A percentile compares a stretch with the other conserved stretches of the same genome.
Evolutionary conservation across 2,329 filamentous ascomycete species (phyloP).

Genomic region (Domatiomyces catenatus): DNA sequence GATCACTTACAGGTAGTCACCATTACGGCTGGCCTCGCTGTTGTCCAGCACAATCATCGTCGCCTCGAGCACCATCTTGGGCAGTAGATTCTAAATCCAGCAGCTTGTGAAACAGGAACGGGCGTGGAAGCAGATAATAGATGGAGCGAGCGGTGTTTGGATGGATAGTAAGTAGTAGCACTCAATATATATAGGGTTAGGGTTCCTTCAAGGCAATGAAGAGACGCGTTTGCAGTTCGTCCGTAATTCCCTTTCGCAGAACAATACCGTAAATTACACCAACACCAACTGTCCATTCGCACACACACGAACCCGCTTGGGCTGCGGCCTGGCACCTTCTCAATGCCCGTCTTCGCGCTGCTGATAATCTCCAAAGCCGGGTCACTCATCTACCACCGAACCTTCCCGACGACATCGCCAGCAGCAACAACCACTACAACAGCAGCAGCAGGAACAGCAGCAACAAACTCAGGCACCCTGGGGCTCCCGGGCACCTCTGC

Average conservation of each 20-base stretch:
- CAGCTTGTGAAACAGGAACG: neutral
- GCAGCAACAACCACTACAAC: conserved; percentile 63
- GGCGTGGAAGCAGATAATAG: too few relatives aligned
- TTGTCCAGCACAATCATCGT: conserved; percentile 98
- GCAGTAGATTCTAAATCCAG: neutral
- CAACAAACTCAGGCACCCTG: too few relatives aligned
- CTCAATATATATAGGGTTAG: too few relatives aligned
- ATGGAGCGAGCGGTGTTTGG: too few relatives aligned
- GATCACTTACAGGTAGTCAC: conserved; percentile 54
- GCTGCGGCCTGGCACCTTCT: neutral
- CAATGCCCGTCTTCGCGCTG: conserved; percentile 83
- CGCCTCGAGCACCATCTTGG: conserved; percentile 93
- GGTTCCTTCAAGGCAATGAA: too few relatives aligned
- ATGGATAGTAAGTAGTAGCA: too few relatives aligned
- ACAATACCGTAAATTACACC: too few relatives aligned
- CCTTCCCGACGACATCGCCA: conserved; percentile 42
- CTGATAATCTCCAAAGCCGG: conserved; percentile 99
- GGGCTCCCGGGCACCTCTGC: conserved; percentile 51
- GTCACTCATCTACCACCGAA: conserved; percentile 87
- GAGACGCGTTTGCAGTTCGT: too few relatives aligned
- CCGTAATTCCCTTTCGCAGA: too few relatives aligned
- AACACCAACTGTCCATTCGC: too few relatives aligned
- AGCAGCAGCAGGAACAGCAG: too few relatives aligned
- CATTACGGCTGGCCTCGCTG: conserved; percentile 95
- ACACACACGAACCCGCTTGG: too few relatives aligned